These are phyloP conservation scores for Pestalotiopsis sp. DNA, from an alignment of 2,329 filamentous ascomycete genomes.

Conservation along the genomic window DNA sequence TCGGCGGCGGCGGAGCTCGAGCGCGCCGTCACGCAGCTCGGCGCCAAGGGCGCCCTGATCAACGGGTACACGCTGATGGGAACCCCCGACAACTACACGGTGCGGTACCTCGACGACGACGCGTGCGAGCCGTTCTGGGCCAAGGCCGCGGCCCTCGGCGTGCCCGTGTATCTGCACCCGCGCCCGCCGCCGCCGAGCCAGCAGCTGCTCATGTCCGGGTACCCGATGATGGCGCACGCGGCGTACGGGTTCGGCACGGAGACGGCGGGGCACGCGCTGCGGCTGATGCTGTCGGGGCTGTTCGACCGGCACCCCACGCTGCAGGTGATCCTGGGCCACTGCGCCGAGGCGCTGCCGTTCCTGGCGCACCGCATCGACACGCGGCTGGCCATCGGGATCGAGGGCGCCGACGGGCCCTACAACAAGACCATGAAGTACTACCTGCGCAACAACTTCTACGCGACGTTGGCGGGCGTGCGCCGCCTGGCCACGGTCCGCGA, in stretches of 20 bases:
- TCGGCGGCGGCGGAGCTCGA: conserved; percentile 51
- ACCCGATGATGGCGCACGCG: conserved; percentile 1
- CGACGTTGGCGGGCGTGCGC: conserved; percentile 36
- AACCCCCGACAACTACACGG: conserved; percentile 57
- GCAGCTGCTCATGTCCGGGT: not conserved
- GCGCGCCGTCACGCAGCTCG: conserved; percentile 55
- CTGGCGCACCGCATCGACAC: conserved; percentile 41
- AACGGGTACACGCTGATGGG: conserved; percentile 60
- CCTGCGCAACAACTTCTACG: conserved; percentile 56
- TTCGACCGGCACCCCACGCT: conserved; percentile 48
- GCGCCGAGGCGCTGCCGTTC: conserved; percentile 51
- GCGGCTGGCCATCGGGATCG: conserved; percentile 47
- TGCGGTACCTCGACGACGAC: conserved; percentile 65
- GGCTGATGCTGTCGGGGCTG: conserved; percentile 32
- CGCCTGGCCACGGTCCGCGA: conserved; percentile 47
- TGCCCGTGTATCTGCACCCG: conserved; percentile 67
- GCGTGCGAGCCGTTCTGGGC: conserved; percentile 66
- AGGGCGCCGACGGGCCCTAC: conserved; percentile 56
- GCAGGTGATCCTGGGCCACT: conserved; percentile 48
- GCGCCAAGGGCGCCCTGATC: conserved; percentile 63
- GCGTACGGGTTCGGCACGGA: conserved; percentile 5
- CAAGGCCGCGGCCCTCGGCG: conserved; percentile 58
- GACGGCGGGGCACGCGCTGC: conserved; percentile 4
- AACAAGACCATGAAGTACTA: conserved; percentile 54
- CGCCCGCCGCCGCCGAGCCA: conserved; percentile 51